Evolutionary conservation across 1,139 yeast genomes (phyloP).

Genomic region (Sugiyamaella castrensis): DNA sequence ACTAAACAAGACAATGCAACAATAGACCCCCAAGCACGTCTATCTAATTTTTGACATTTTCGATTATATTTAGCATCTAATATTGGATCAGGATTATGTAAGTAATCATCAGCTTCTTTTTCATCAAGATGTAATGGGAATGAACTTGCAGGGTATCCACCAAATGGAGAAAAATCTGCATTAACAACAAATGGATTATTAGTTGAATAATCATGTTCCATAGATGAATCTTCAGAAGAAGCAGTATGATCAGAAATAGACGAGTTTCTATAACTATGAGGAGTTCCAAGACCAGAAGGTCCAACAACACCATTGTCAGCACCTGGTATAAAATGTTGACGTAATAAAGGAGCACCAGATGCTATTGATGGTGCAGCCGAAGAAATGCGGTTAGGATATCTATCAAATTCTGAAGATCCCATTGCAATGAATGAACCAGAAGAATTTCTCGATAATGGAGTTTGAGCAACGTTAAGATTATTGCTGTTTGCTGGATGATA

Average conservation of each 20-base stretch:
- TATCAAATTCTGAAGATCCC: slow-evolving; percentile 36
- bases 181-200: slow-evolving; percentile 36
- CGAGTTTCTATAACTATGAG: slow-evolving; percentile 24
- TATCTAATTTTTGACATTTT: slow-evolving; percentile 52
- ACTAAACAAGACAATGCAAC: slow-evolving; percentile 56
- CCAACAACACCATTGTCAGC: slow-evolving; percentile 14
- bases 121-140: slow-evolving; percentile 86
- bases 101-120: slow-evolving; percentile 85
- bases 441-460: slow-evolving; percentile 25
- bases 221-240: slow-evolving; percentile 28
- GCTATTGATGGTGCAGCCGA: slow-evolving; percentile 33
- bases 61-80: slow-evolving; percentile 76
- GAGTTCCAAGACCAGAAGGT: slow-evolving; percentile 11
- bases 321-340: slow-evolving; percentile 12
- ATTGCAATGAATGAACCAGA: slow-evolving; percentile 27
- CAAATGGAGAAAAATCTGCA: slow-evolving; percentile 69
- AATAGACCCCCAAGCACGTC: slow-evolving; percentile 38
- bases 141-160: slow-evolving; percentile 87
- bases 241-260: slow-evolving; percentile 30
- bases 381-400: slow-evolving; percentile 39
- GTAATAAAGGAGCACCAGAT: slow-evolving; percentile 26
- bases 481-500: slow-evolving; percentile 5
- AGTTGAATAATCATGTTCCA: slow-evolving; percentile 20
- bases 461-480: slow-evolving; percentile 1
- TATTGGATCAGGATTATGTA: slow-evolving; percentile 92